Evolutionary conservation across 2,329 filamentous ascomycete genomes (phyloP), one percentile per base, ranked within the genome.

Genomic region (Sclerotiophoma versabilis): DNA sequence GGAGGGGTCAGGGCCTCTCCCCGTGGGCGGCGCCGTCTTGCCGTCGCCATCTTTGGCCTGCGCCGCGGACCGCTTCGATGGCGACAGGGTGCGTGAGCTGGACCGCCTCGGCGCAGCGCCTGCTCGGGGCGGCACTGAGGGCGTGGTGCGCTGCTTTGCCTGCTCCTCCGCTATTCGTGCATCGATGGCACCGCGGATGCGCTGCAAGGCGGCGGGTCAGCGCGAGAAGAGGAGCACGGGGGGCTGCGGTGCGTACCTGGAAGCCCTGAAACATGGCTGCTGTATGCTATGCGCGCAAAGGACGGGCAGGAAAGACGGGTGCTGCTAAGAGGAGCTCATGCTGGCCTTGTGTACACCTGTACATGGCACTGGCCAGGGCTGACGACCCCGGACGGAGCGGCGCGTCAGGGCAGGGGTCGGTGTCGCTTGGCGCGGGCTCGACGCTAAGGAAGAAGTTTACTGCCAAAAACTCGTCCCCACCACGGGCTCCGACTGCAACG

Each of bases 111-210:
- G 74, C 57, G 78, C 71, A 49, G 82, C 75, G 63, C 68, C 80
- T 57, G 75, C 78, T 69, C 54, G 77, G 74, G 68, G 74, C 67
- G 66, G 77, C 8, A 65, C 82, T 73, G 59, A 80, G 67, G 33
- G 78, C 65, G 63, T 58, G 48, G 80, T 76, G 69, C 84, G 84
- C 72, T 92, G 89, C 54, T 91, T 89, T 53, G 91, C 90, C 77
- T 96, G 91, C 78, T 97, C 93, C 78, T 96, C 92, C 68, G 92
- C 90, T 69, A 97, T 95, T 68, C 89, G 89, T 67, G 87, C 87
- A 74, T 96, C 91, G 74, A 96, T 92, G 55, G 89, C 90, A 68
- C 89, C 90, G 79, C 91, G 90, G 66, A 96, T 81, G 80, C 90
- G 86, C 90, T 95, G 55, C 52, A 39, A 17, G 33, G 36, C 47